Evolutionary conservation across 208 protist genomes (phyloP).

Genomic region (Crithidia brevicula): DNA sequence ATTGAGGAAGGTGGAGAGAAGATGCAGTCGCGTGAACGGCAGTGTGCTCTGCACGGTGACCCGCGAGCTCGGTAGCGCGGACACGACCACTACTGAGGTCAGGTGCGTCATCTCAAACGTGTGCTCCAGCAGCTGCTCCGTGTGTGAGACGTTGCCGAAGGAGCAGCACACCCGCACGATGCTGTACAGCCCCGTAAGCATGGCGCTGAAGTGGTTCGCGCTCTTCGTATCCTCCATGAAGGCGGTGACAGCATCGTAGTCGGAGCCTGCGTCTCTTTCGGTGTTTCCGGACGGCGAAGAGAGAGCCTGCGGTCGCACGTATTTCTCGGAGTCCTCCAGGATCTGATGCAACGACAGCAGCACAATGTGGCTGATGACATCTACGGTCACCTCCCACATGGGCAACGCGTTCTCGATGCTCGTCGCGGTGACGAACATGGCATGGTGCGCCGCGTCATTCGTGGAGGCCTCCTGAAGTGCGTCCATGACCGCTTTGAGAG

Average conservation of each 20-base stretch:
- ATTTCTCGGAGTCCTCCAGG: slow-evolving; percentile 51
- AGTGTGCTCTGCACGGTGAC: slow-evolving; percentile 52
- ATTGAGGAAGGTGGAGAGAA: slow-evolving; percentile 70
- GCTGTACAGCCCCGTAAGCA: slow-evolving; percentile 66
- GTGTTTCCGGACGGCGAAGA: neutral
- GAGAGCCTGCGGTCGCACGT: slow-evolving; percentile 25
- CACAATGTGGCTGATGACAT: slow-evolving; percentile 44
- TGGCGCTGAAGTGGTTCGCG: slow-evolving; percentile 47
- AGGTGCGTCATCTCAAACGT: slow-evolving; percentile 69
- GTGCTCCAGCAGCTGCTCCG: slow-evolving; percentile 70
- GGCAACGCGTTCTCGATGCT: slow-evolving; percentile 85
- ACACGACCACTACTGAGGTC: slow-evolving; percentile 46
- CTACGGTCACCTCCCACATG: slow-evolving; percentile 88
- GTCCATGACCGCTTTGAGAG: slow-evolving; percentile 70
- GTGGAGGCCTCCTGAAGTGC: slow-evolving; percentile 44
- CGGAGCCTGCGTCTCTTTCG: neutral
- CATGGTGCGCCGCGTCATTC: slow-evolving; percentile 31
- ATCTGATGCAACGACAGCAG: slow-evolving; percentile 44
- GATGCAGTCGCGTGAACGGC: slow-evolving; percentile 56
- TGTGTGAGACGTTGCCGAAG: slow-evolving; percentile 72
- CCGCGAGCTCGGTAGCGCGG: slow-evolving; percentile 17
- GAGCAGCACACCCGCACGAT: slow-evolving; percentile 77
- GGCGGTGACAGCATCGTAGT: slow-evolving; percentile 31
- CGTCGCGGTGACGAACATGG: slow-evolving; percentile 65
- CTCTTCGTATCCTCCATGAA: slow-evolving; percentile 55